Conservation (phyloP, 495 filamentous ascomycete genomes). For the Halenospora varia region DNA sequence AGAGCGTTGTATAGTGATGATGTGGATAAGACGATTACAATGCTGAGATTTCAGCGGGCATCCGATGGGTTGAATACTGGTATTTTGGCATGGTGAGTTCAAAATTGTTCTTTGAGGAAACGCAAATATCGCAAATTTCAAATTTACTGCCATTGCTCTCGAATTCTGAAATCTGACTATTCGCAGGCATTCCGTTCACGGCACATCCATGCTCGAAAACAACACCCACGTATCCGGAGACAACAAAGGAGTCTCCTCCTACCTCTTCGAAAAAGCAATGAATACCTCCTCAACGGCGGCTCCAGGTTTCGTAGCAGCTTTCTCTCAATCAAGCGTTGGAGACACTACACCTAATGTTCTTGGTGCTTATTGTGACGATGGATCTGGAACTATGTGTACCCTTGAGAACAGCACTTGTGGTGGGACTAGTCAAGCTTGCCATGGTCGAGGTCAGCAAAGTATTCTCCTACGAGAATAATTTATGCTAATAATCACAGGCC, state of each 20-base stretch:
- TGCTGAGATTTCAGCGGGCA: conserved; percentile 69
- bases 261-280: conserved; percentile 75
- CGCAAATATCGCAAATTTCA: not conserved
- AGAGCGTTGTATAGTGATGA: conserved; percentile 63
- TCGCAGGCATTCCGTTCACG: conserved; percentile 55
- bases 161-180: too few species aligned
- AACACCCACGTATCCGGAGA: conserved; percentile 92
- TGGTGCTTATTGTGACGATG: conserved; percentile 79
- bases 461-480: not conserved
- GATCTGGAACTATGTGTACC: conserved; percentile 58
- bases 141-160: too few species aligned
- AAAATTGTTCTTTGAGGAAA: conserved; percentile 45
- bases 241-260: conserved; percentile 90
- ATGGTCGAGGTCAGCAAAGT: conserved; percentile 61
- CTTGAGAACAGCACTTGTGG: conserved; percentile 74
- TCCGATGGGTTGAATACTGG: conserved; percentile 64
- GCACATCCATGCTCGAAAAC: conserved; percentile 86
- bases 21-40: conserved; percentile 81
- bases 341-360: conserved; percentile 87
- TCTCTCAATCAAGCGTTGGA: conserved; percentile 91
- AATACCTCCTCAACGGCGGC: conserved; percentile 38
- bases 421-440: conserved; percentile 69
- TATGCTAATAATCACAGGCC: conserved; percentile 41
- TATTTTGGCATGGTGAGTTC: conserved; percentile 65
- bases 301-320: conserved; percentile 76